phyloP scores from a whole-genome alignment of 2,329 filamentous ascomycete genomes.

The Penicillium occitanis region DNA sequence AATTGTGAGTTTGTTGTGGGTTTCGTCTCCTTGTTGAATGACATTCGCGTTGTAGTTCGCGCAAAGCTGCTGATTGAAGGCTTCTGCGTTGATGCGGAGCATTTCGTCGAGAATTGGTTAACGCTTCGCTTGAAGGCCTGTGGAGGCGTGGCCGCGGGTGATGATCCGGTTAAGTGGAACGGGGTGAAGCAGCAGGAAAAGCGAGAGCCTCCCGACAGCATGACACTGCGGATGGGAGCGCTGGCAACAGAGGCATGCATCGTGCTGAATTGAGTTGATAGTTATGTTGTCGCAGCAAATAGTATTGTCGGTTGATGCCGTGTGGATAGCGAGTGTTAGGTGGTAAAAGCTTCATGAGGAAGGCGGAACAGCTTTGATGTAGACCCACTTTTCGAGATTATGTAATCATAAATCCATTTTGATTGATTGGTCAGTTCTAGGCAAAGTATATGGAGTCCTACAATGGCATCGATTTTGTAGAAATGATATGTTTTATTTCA shows the following conservation, averaged over 20 bases:
- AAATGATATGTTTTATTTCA: not conserved
- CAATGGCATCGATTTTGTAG: not conserved
- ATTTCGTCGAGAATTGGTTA: slow-evolving; percentile 19
- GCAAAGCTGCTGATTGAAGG: not conserved
- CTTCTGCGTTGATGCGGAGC: slow-evolving; percentile 13
- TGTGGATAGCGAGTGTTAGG: not conserved
- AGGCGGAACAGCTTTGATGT: slow-evolving; percentile 6
- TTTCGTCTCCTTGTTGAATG: not conserved
- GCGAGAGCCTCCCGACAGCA: slow-evolving; percentile 27
- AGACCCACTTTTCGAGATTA: slow-evolving; percentile 7
- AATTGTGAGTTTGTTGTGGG: slow-evolving; percentile 6
- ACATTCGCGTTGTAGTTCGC: not conserved
- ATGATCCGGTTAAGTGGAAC: slow-evolving; percentile 21
- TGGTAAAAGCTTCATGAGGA: not conserved
- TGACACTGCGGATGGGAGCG: slow-evolving; percentile 36
- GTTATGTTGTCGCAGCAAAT: not conserved
- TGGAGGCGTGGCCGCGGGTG: slow-evolving; percentile 11
- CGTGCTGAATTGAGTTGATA: slow-evolving; percentile 13
- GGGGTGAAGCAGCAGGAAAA: slow-evolving; percentile 27
- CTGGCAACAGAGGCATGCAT: slow-evolving; percentile 32
- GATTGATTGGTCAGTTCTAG: not conserved
- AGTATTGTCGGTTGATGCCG: not conserved
- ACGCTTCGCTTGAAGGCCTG: slow-evolving; percentile 12
- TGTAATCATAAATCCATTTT: not conserved
- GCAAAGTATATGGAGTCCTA: not conserved